Conservation (phyloP, 2,329 filamentous ascomycete species). For the Aspergillus sp. region DNA sequence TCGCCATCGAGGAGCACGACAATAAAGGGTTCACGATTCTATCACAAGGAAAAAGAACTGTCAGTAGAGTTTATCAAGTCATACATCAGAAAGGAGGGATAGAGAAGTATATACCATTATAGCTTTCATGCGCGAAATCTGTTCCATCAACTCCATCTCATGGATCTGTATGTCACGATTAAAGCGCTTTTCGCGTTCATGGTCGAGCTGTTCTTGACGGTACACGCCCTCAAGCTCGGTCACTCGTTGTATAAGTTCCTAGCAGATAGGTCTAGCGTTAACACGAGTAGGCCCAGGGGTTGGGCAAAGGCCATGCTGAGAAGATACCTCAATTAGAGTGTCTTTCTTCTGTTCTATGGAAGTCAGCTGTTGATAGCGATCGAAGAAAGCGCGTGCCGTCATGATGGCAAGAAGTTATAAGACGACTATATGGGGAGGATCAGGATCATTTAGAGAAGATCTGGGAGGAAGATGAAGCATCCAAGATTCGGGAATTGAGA, state of each 20-base stretch:
- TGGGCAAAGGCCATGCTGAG: conserved; percentile 14
- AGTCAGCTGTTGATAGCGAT: conserved; percentile 51
- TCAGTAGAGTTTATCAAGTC: conserved; percentile 9
- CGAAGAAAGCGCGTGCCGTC: conserved; percentile 40
- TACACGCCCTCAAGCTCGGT: conserved; percentile 50
- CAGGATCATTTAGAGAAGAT: neutral
- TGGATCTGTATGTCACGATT: conserved; percentile 54
- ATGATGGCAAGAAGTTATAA: conserved; percentile 29
- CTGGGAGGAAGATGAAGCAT: conserved; percentile 5
- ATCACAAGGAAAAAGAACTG: conserved; percentile 14
- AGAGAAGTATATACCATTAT: conserved; percentile 45
- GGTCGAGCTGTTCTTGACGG: conserved; percentile 50
- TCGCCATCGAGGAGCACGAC: conserved; percentile 61
- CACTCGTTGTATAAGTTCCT: conserved; percentile 53
- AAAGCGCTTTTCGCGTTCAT: conserved; percentile 53
- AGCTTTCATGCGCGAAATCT: conserved; percentile 49
- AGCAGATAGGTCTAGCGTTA: conserved; percentile 22
- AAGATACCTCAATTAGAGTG: conserved; percentile 52
- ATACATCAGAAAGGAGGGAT: neutral
- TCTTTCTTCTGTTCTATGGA: conserved; percentile 53
- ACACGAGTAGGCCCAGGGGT: conserved; percentile 15
- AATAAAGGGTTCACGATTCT: conserved; percentile 60
- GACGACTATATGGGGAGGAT: conserved; percentile 7
- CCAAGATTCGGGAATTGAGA: neutral
- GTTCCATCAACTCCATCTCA: conserved; percentile 53